Evolutionary conservation across 257 asterid genomes (phyloP), one percentile per base, ranked within the genome.

Genomic region (Fraxinus pennsylvanica): DNA sequence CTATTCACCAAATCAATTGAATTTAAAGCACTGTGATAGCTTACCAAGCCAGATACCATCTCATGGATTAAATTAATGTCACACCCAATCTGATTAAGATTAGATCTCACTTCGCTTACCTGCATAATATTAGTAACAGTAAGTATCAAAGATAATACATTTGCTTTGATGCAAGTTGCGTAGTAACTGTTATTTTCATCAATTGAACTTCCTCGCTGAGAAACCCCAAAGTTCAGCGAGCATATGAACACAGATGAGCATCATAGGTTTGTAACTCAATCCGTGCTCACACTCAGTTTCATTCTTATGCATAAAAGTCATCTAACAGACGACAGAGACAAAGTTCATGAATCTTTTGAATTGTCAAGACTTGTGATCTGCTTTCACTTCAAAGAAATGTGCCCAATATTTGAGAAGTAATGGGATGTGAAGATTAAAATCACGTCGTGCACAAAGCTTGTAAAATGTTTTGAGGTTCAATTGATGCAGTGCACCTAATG

Each of bases 1-100:
- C 4, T 32, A 33, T 22, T 65, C 33, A 50, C 71, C 57, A 54
- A 43, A 70, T 43, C 45, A 13, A 25, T 19, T 59, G 71, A 74
- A 54, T 68, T 76, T 78, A 35, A 54, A 39, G 81, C 72, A 69
- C 35, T 68, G 32, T 22, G 35, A 38, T 57, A 50, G 68, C 94
- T 85, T 73, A 92, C 97, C 96, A 92, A 79, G 75, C 96, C 89
- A 65, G 92, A 82, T 36, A 92, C 91, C 94, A 89, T 87, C 86
- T 89, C 89, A 83, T 90, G 90, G 80, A 92, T 92, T 80, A 81
- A 41, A 75, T 86, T 79, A 72, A 92, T 79, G 80, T 92, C 97
- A 29, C 4, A 89, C 61, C 96, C 97, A 80, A 92, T 92, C 82
- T 82, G 94, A 83, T 84, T 89, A 79, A 92, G 90, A 85, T 89